phyloP scores from a whole-genome alignment of 345 rosid genomes.

The Eucalyptus grandis region DNA sequence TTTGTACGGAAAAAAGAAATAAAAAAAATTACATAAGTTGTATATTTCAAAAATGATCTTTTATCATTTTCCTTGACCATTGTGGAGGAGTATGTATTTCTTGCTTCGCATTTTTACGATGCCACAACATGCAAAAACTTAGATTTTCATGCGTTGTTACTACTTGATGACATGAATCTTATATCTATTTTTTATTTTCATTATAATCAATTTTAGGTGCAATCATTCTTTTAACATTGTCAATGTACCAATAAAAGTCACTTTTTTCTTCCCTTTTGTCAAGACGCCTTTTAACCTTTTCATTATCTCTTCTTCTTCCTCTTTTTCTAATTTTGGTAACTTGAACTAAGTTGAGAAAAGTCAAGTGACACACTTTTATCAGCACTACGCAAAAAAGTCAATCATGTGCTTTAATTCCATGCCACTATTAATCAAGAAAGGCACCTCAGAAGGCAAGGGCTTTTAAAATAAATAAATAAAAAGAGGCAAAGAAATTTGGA shows the following conservation, averaged over 20 bases:
- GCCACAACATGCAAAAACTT: neutral
- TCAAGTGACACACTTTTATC: neutral
- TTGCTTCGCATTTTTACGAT: neutral
- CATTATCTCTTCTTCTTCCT: neutral
- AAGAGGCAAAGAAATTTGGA: neutral
- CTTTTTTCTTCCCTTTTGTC: neutral
- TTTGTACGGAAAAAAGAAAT: neutral
- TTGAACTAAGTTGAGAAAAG: neutral
- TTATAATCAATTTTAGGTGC: too few species aligned
- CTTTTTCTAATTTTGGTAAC: neutral
- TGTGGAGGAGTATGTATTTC: neutral
- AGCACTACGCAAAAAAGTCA: neutral
- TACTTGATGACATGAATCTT: too few species aligned
- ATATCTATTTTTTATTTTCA: too few species aligned
- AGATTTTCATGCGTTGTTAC: neutral
- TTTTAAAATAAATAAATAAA: neutral
- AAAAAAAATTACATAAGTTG: neutral
- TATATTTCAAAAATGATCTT: neutral
- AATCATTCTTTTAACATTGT: too few species aligned
- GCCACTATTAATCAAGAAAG: neutral
- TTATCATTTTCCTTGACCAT: neutral
- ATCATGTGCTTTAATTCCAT: neutral
- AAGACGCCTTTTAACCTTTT: neutral
- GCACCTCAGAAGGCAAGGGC: neutral
- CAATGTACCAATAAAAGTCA: neutral